Conservation (phyloP, 306 rosid genomes). For the Phaseolus lunatus region DNA sequence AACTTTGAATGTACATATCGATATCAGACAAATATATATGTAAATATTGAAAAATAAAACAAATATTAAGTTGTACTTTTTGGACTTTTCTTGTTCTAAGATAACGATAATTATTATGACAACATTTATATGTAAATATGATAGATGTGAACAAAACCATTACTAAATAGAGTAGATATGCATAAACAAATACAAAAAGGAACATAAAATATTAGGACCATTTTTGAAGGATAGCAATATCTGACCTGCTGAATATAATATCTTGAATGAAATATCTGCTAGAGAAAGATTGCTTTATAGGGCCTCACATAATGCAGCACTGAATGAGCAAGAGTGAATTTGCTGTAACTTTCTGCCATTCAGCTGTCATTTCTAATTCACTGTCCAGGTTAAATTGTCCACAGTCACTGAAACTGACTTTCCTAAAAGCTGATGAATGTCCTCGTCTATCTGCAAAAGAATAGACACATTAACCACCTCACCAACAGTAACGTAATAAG, state of each 20-base stretch:
- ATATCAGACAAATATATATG: too few relatives aligned
- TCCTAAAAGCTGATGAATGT: constrained; percentile 61
- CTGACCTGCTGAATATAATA: constrained; percentile 76
- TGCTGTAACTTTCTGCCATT: constrained; percentile 60
- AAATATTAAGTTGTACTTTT: too few relatives aligned
- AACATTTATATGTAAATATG: constrained; percentile 7
- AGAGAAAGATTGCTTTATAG: constrained; percentile 63
- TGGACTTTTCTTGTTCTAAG: too few relatives aligned
- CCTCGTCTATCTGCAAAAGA: constrained; percentile 59
- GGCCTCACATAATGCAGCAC: constrained; percentile 88
- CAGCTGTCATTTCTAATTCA: constrained; percentile 42
- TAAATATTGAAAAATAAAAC: too few relatives aligned
- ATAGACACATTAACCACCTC: constrained; percentile 29
- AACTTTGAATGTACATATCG: too few relatives aligned
- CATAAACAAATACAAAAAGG: constrained; percentile 8
- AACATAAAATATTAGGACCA: constrained; percentile 21
- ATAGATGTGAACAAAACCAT: not conserved
- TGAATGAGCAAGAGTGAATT: constrained; percentile 74
- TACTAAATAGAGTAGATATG: not conserved
- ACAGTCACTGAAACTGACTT: constrained; percentile 56
- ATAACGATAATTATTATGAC: too few relatives aligned
- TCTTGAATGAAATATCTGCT: constrained; percentile 68
- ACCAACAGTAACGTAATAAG: not conserved
- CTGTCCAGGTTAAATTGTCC: constrained; percentile 72
- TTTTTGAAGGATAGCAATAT: constrained; percentile 38